A percentile compares a stretch with the other conserved stretches of the same genome.
Evolutionary conservation across 176 grass and related monocot species (phyloP).

Genomic region (Aegilops sharonensis): DNA sequence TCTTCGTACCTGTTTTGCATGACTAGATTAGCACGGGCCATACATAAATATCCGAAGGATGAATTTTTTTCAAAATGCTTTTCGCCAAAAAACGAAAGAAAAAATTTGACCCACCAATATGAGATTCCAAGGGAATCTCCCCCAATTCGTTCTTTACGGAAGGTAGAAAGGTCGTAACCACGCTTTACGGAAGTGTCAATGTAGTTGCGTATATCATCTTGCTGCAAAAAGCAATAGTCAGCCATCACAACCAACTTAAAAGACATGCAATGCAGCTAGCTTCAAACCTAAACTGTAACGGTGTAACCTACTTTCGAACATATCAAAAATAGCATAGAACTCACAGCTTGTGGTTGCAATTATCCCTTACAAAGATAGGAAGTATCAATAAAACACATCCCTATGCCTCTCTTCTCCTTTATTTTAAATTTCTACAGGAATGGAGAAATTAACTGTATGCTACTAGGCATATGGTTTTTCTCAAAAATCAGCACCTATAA

Average conservation of each 20-base stretch:
- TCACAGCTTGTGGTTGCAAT: not conserved
- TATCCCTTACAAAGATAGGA: conserved; percentile 4
- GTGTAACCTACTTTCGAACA: not conserved
- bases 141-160: conserved; percentile 92
- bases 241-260: conserved; percentile 3
- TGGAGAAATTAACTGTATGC: not conserved
- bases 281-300: not conserved
- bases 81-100: not conserved
- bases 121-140: conserved; percentile 96
- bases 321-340: not conserved
- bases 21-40: conserved; percentile 27
- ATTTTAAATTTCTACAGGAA: not conserved
- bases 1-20: conserved; percentile 90
- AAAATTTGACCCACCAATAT: conserved; percentile 63
- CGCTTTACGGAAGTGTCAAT: conserved; percentile 89
- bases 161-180: conserved; percentile 66
- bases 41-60: conserved; percentile 9
- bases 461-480: conserved; percentile 2
- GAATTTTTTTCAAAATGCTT: not conserved
- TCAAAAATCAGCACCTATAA: not conserved
- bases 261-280: conserved; percentile 9
- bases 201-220: conserved; percentile 96
- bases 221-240: conserved; percentile 67
- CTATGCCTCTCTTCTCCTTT: not conserved
- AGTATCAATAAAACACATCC: not conserved